Conservation (phyloP, 2,329 filamentous ascomycete genomes). For the Botrytis tulipae region DNA sequence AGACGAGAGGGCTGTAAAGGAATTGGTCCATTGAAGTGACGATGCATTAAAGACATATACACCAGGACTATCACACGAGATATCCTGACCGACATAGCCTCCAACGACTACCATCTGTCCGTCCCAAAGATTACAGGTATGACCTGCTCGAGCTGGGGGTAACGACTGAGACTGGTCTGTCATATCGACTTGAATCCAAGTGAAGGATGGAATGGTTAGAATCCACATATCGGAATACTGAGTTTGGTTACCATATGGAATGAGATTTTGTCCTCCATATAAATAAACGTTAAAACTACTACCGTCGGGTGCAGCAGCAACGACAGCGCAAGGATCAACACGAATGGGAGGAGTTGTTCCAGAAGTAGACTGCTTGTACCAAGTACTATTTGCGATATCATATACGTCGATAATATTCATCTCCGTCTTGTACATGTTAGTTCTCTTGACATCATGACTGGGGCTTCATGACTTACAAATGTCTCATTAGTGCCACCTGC, state of each 20-base stretch:
- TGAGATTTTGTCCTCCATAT: constrained; percentile 73
- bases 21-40: constrained; percentile 59
- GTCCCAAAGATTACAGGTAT: constrained; percentile 68
- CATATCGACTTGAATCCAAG: constrained; percentile 66
- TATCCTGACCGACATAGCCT: constrained; percentile 61
- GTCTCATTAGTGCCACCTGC: constrained; percentile 68
- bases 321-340: constrained; percentile 70
- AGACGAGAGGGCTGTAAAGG: constrained; percentile 57
- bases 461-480: constrained; percentile 51
- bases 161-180: constrained; percentile 51
- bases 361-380: constrained; percentile 72
- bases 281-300: constrained; percentile 76
- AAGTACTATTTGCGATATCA: constrained; percentile 67
- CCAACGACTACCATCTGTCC: constrained; percentile 69
- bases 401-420: constrained; percentile 74
- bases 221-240: constrained; percentile 75
- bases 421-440: constrained; percentile 47
- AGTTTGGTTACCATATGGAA: constrained; percentile 55
- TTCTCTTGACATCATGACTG: neutral
- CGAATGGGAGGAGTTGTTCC: constrained; percentile 61
- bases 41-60: constrained; percentile 73
- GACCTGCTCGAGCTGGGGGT: constrained; percentile 58
- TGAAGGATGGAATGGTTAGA: constrained; percentile 68
- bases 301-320: constrained; percentile 67
- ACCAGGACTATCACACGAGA: constrained; percentile 64